Conservation (phyloP, 139 green algal species). For the Tetraselmis chui region DNA sequence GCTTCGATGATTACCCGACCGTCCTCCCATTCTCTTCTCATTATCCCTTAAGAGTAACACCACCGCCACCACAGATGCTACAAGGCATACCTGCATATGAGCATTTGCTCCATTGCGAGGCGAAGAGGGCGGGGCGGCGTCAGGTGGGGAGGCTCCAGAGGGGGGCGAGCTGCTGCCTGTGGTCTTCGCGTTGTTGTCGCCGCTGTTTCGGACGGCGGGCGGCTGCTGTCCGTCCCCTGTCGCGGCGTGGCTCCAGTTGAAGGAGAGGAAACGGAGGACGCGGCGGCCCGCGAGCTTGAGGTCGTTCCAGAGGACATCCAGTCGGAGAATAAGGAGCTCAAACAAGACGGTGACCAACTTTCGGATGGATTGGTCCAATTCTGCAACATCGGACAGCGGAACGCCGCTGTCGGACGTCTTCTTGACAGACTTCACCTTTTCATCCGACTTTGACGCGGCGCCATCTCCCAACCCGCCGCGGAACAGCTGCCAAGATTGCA, state of each 20-base stretch:
- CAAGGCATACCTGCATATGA: no score
- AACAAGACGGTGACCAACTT: neutral
- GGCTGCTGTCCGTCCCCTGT: neutral
- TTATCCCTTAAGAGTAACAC: no score
- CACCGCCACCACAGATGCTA: no score
- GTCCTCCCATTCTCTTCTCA: no score
- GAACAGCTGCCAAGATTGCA: neutral
- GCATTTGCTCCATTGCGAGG: no score
- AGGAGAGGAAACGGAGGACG: neutral
- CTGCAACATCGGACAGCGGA: neutral
- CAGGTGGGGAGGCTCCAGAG: no score
- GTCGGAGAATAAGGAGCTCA: neutral
- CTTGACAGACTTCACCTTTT: neutral
- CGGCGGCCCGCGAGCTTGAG: neutral
- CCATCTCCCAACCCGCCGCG: no score
- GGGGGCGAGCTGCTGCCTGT: no score
- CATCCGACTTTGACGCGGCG: neutral
- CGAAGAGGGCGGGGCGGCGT: no score
- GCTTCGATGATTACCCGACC: no score
- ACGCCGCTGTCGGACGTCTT: neutral
- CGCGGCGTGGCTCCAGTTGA: neutral
- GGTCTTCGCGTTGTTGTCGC: neutral
- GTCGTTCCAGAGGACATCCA: neutral
- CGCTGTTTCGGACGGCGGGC: neutral
- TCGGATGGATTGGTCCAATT: neutral